Evolutionary conservation across 2,329 filamentous ascomycete species (phyloP), one percentile per base, ranked within the genome.

Genomic region (Madurella fahalii): DNA sequence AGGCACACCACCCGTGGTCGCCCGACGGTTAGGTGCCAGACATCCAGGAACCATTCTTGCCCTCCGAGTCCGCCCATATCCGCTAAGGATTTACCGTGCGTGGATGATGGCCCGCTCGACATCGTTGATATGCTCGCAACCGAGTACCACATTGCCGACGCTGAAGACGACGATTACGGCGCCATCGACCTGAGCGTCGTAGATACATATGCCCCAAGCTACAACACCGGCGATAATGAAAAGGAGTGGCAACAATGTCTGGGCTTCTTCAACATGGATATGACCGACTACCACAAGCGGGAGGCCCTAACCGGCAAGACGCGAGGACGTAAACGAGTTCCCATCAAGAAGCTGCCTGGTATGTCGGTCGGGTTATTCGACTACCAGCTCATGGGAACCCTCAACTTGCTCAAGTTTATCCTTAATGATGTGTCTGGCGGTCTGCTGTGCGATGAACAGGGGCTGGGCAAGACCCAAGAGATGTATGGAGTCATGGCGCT

Each of bases 381-480:
- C 52, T 63, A 63, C 59, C 62, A 64, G 47, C 56, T 63, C 40
- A 58, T 61, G 44, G 62, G 53, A 4, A 48, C 61, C 34, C 53
- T 52, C 47, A 61, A 57, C 12, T 50, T 64, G 15, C 20, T 60
- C 2, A 49, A 34, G 34, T 32, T 59, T 15, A 8, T 45, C 3
- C 47, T 60, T 8, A 5, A 30, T 16, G 59, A 55, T 12, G 57
- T 61, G 2, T 30, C 44, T 2, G 62, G 62, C 15, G 61, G 62
- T 7, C 44, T 63, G 39, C 37, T 64, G 18, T 54, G 52, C 13
- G 62, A 64, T 37, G 62, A 63, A 40, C 58, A 63, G 39, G 62
- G 62, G 9, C 50, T 64, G 47, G 62, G 62, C 37, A 64, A 64
- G 53, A 64, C 60, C 20, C 56, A 59, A 42, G 60, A 64, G 44